Evolutionary conservation across 1,284 basidiomycete genomes (phyloP), one percentile per base, ranked within the genome.

Genomic region (Irpex sp.): DNA sequence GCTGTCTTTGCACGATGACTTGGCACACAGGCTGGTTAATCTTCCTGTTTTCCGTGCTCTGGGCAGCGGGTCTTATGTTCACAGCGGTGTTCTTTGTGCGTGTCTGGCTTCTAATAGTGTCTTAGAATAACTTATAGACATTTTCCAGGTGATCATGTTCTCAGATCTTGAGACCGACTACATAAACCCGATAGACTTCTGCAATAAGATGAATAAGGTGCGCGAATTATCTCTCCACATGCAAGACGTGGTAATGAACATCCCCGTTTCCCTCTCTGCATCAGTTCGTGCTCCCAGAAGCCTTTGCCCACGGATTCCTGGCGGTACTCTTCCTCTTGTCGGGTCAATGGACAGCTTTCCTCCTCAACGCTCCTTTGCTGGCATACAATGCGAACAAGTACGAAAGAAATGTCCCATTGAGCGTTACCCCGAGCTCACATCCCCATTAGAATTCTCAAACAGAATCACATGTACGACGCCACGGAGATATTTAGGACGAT

Each of bases 121-220:
- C 17, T 34, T 26, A 7, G 8, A 17, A 56, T 51, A 13, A 21
- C 40, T 58, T 19, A 56, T 15, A 17, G 21, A 17, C 34, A 19
- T 8, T 26, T 40, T n/a, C n/a, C 72, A 98, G 97, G 97, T 99
- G 75, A 99, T 99, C 83, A 98, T 99, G 96, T 99, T 98, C 85
- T 96, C 94, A 57, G 96, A 97, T 81, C 82, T 97, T 74, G 95
- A 97, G 81, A 96, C 93, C 80, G 94, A 98, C 84, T 99, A 98
- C 82, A 97, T 99, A 83, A 99, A 99, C 82, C 97, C 97, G 62
- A 98, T 99, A 87, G 97, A 99, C 79, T 89, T 99, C 55, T 99
- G 97, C 83, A 98, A 98, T 82, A 98, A 98, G 82, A 90, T 99
- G 74, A 99, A 99, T 78, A 93, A 96, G 80, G 97, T 97, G 68